A percentile compares a stretch with the other conserved stretches of the same genome.
These are phyloP conservation scores for Cladorrhinum sp. DNA, from an alignment of 2,329 filamentous ascomycete species.

Conservation along the genomic window DNA sequence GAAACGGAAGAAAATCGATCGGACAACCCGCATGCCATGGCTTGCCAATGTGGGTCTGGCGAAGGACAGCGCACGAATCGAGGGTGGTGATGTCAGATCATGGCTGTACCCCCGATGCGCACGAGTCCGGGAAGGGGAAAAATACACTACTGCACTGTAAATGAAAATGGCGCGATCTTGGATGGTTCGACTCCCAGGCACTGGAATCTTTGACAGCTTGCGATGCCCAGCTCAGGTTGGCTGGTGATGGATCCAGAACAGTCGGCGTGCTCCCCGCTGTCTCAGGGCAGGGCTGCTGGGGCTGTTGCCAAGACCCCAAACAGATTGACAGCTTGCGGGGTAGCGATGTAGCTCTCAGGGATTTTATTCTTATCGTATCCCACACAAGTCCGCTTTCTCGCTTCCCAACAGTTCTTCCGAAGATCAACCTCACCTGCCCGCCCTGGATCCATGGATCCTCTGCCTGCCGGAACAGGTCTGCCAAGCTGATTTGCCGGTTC, in stretches of 20 bases:
- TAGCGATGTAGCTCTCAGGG: not conserved
- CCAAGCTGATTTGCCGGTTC: not conserved
- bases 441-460: not conserved
- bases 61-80: conserved; percentile 1
- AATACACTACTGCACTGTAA: conserved; percentile 3
- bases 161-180: conserved; percentile 15
- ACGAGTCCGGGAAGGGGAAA: conserved; percentile 1
- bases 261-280: not conserved
- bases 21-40: conserved; percentile 7
- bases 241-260: conserved; percentile 1
- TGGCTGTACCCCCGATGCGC: conserved; percentile 1
- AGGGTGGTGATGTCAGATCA: conserved; percentile 12
- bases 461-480: not conserved
- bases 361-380: not conserved
- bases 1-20: conserved; percentile 18
- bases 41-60: not conserved
- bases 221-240: too few relatives aligned
- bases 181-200: not conserved
- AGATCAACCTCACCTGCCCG: not conserved
- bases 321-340: not conserved
- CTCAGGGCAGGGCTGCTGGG: not conserved
- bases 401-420: not conserved
- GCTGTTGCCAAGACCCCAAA: not conserved
- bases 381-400: not conserved
- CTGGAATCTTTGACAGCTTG: not conserved